A percentile compares a stretch with the other conserved stretches of the same genome.
Conservation (phyloP, 2,329 filamentous ascomycete species). For the Delphinella strobiligena region DNA sequence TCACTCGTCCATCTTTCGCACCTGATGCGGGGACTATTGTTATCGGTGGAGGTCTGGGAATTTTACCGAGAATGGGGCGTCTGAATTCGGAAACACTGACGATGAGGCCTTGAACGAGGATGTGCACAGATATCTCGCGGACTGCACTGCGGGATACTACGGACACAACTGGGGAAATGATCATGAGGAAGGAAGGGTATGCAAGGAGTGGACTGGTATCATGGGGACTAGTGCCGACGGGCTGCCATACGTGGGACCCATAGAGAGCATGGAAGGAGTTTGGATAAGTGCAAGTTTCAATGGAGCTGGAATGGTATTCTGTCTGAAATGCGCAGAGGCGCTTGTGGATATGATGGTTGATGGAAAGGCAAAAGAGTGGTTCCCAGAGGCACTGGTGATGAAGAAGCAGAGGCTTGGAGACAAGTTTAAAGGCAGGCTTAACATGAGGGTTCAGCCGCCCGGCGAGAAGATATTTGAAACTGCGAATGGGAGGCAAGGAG, state of each 20-base stretch:
- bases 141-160: constrained; percentile 38
- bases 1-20: constrained; percentile 40
- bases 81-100: constrained; percentile 44
- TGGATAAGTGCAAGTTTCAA: constrained; percentile 51
- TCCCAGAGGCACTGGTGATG: constrained; percentile 41
- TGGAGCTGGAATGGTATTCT: constrained; percentile 38
- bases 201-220: constrained; percentile 36
- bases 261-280: constrained; percentile 32
- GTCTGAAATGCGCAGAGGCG: constrained; percentile 42
- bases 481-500: too few species aligned
- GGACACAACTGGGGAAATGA: constrained; percentile 31
- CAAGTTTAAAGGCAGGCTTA: constrained; percentile 8
- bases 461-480: constrained; percentile 7
- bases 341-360: constrained; percentile 40
- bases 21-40: constrained; percentile 40
- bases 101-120: constrained; percentile 40
- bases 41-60: constrained; percentile 47
- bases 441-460: constrained; percentile 10
- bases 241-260: constrained; percentile 34
- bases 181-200: constrained; percentile 16
- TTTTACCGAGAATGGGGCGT: constrained; percentile 29
- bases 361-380: constrained; percentile 31
- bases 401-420: constrained; percentile 27
- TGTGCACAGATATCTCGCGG: constrained; percentile 37
- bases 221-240: constrained; percentile 41